These are phyloP conservation scores for Gracilaria domingensis DNA, from an alignment of 23 red algal genomes.

Conservation along the genomic window DNA sequence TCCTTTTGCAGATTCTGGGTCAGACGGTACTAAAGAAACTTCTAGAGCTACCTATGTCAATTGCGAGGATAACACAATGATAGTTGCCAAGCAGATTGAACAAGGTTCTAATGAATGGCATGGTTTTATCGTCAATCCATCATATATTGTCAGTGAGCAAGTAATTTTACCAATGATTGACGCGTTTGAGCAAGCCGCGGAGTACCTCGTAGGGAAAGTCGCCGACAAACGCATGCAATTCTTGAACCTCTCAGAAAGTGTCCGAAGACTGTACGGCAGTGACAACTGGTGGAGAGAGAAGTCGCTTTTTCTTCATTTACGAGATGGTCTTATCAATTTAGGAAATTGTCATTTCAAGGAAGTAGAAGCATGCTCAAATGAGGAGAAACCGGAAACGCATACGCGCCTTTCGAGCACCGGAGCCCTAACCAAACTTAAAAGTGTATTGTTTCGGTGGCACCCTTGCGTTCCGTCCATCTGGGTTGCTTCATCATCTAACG, in stretches of 20 bases:
- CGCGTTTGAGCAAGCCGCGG: constrained; percentile 8
- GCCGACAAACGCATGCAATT: constrained; percentile 5
- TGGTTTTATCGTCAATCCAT: neutral
- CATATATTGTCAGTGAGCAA: neutral
- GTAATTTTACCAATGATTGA: neutral
- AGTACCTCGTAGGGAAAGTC: neutral
- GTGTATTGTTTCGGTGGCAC: neutral
- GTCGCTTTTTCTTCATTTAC: constrained; percentile 33
- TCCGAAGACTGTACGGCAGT: constrained; percentile 4
- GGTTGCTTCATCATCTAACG: neutral
- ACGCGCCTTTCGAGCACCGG: neutral
- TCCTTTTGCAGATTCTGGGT: neutral
- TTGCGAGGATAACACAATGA: constrained; percentile 12
- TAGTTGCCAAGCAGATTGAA: constrained; percentile 6
- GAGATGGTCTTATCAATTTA: neutral
- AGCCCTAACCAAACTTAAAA: neutral
- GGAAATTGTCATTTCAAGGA: neutral
- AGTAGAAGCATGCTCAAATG: neutral
- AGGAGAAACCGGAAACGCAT: neutral
- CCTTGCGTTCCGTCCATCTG: neutral
- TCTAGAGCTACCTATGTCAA: neutral
- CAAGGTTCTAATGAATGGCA: constrained; percentile 5
- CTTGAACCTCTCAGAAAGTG: neutral
- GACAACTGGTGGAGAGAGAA: constrained; percentile 38
- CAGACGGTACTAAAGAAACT: neutral